phyloP scores from a whole-genome alignment of 2,329 filamentous ascomycete genomes.

The Podosphaera xanthii region DNA sequence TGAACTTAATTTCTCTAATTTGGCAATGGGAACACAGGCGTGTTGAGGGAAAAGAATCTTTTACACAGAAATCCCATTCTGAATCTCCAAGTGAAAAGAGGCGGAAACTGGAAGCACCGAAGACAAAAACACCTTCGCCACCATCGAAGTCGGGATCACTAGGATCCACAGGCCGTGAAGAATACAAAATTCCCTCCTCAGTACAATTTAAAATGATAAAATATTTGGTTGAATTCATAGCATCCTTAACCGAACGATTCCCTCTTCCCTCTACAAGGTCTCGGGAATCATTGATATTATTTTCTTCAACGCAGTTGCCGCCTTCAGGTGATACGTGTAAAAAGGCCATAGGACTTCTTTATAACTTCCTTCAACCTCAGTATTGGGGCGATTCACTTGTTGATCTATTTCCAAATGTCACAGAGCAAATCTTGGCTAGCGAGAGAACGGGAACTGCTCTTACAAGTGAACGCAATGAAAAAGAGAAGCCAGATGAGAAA shows the following conservation, averaged over 20 bases:
- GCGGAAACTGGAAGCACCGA: constrained; percentile 39
- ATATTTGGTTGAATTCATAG: constrained; percentile 89
- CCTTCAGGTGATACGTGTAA: constrained; percentile 58
- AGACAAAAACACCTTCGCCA: constrained; percentile 29
- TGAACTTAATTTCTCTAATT: constrained; percentile 77
- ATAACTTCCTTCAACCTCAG: constrained; percentile 63
- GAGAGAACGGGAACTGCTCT: constrained; percentile 48
- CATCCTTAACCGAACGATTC: constrained; percentile 68
- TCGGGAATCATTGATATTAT: constrained; percentile 26
- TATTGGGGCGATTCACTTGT: constrained; percentile 76
- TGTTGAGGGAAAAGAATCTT: constrained; percentile 33
- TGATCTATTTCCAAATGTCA: constrained; percentile 76
- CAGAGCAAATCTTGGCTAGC: constrained; percentile 60
- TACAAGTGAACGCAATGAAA: constrained; percentile 34
- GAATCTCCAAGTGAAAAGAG: constrained; percentile 56
- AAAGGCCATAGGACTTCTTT: constrained; percentile 60
- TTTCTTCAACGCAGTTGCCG: constrained; percentile 25
- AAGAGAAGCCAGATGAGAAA: constrained; percentile 60
- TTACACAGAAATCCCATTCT: constrained; percentile 23
- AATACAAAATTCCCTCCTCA: constrained; percentile 43
- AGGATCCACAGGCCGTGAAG: constrained; percentile 29
- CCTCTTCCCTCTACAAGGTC: constrained; percentile 48
- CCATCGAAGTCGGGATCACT: constrained; percentile 23
- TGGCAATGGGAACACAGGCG: constrained; percentile 82
- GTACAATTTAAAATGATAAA: constrained; percentile 69